A percentile compares a stretch with the other conserved stretches of the same genome.
Evolutionary conservation across 305 asterid species (phyloP).

Genomic region (Fraxinus sp.): DNA sequence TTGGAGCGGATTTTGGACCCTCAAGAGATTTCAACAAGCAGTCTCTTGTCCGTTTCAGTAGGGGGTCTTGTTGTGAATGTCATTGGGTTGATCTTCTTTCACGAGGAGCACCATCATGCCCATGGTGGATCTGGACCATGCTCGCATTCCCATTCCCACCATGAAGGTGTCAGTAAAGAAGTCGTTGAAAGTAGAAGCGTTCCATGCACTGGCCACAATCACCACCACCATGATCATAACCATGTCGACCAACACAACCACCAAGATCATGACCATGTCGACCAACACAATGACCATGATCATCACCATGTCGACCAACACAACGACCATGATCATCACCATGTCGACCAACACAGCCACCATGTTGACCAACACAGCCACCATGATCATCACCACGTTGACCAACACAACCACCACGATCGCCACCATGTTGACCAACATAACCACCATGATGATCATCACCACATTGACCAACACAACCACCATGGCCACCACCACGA

Average conservation of each 20-base stretch:
- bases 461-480: conserved; percentile 21
- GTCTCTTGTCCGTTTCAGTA: conserved; percentile 71
- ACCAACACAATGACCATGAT: conserved; percentile 10
- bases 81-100: conserved; percentile 85
- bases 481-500: conserved; percentile 20
- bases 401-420: background rate
- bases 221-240: conserved; percentile 12
- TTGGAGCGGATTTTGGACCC: conserved; percentile 92
- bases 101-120: conserved; percentile 96
- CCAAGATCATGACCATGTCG: conserved; percentile 21
- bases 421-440: conserved; percentile 13
- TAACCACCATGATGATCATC: conserved; percentile 3
- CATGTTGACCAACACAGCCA: background rate
- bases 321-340: conserved; percentile 24
- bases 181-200: background rate
- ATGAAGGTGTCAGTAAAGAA: background rate
- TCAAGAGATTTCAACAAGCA: conserved; percentile 83
- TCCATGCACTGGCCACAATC: conserved; percentile 12
- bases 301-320: conserved; percentile 23
- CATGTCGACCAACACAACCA: conserved; percentile 19
- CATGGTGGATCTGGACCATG: conserved; percentile 88
- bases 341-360: background rate
- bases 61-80: conserved; percentile 87
- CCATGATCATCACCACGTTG: conserved; percentile 14
- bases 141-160: conserved; percentile 47